Evolutionary conservation across 2,329 filamentous ascomycete species (phyloP), one percentile per base, ranked within the genome.

Genomic region (Colletotrichum endophyticum): DNA sequence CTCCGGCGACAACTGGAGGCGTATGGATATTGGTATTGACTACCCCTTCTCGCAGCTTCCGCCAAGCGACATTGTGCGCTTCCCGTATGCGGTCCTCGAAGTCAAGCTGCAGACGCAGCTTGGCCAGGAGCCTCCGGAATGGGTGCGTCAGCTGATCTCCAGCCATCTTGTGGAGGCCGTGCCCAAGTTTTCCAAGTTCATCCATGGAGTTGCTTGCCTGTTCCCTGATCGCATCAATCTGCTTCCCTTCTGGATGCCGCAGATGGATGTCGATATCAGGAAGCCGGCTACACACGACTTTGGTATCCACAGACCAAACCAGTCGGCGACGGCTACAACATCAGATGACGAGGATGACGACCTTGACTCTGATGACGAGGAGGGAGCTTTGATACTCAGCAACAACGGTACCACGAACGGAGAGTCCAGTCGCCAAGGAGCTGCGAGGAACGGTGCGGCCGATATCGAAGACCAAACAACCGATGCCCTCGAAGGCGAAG

Each of bases 131-230:
- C 95, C 97, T 16, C 97, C 97, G 0, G 95, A 98, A 82, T 99
- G 97, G 97, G 96, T 99, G 80, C 94, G 96, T 27, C 95, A 99
- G 83, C 90, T 99, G 68, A 98, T 96, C 61, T 91, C 95, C 15
- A 98, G 96, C 78, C 97, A 99, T 86, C 90, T 99, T 19, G 97
- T 99, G 3, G 97, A 99, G 86, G 96, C 97, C n/a, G 96, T 99
- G 4, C 97, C 97, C 78, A 99, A 99, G 84, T 99, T 99, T 86
- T 98, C 96, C 82, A 99, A 99, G 87, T 99, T 99, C 84, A 99
- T 99, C 75, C 97, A 99, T 84, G 97, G 97, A 75, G 96, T 94
- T 3, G 96, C 96, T 12, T 95, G 92, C 13, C 87, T 99, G 62
- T 98, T 98, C 84, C 96, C 96, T 0, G 91, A 93, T 61, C 92